phyloP scores from a whole-genome alignment of 345 rosid genomes.

The Ricinus communis region DNA sequence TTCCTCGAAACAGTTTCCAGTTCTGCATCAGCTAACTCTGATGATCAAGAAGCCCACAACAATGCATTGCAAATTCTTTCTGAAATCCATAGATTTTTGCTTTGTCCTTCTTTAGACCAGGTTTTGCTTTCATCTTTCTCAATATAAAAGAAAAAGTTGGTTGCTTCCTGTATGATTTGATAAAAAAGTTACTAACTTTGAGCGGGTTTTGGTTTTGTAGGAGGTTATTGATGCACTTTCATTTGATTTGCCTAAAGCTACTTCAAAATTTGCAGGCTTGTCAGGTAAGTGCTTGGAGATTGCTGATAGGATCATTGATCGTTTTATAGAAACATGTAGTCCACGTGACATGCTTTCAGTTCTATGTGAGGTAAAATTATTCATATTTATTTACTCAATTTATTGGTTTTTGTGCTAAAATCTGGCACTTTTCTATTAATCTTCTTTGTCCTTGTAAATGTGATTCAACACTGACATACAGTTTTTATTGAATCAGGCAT shows the following conservation, averaged over 20 bases:
- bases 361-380: conserved; percentile 67
- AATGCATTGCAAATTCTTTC: conserved; percentile 47
- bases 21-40: conserved; percentile 30
- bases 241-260: conserved; percentile 69
- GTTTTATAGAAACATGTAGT: conserved; percentile 50
- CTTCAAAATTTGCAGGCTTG: conserved; percentile 53
- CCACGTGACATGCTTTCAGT: conserved; percentile 86
- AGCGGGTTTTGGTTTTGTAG: conserved; percentile 31
- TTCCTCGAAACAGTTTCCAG: conserved; percentile 49
- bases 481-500: conserved; percentile 53
- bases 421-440: neutral
- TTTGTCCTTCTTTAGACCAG: conserved; percentile 56
- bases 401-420: neutral
- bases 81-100: conserved; percentile 34
- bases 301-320: conserved; percentile 48
- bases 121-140: conserved; percentile 25
- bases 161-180: conserved; percentile 2
- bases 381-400: neutral
- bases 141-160: neutral
- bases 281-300: conserved; percentile 51
- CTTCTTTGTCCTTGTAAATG: neutral
- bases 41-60: conserved; percentile 31
- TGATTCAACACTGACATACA: conserved; percentile 11
- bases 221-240: conserved; percentile 62
- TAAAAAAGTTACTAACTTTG: neutral